Percentiles rank a stretch among this genome's conserved stretches.
These are phyloP conservation scores for Aspergillus sp. DNA, from an alignment of 2,329 filamentous ascomycete genomes.

Conservation along the genomic window DNA sequence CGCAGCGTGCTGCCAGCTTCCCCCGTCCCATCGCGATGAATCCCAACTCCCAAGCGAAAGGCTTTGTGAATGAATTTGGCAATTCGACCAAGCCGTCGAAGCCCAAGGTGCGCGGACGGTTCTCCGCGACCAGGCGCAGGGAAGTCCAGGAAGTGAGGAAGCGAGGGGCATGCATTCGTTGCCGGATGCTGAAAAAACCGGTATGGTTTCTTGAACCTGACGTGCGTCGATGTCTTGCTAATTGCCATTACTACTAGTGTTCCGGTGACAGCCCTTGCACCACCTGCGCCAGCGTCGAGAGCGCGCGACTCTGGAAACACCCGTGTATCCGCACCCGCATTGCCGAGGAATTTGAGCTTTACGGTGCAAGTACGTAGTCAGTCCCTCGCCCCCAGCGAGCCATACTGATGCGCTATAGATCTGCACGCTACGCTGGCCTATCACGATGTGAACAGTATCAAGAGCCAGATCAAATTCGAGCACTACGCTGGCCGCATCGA, in stretches of 20 bases:
- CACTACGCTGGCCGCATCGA: constrained; percentile 45
- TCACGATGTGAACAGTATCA: constrained; percentile 41
- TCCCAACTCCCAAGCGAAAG: constrained; percentile 29
- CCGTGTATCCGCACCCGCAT: constrained; percentile 51
- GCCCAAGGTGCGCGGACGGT: constrained; percentile 45
- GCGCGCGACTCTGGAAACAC: constrained; percentile 52
- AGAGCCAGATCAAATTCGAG: constrained; percentile 40
- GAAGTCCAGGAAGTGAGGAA: constrained; percentile 53
- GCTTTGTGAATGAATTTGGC: constrained; percentile 33
- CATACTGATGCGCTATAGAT: constrained; percentile 20
- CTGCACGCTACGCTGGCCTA: constrained; percentile 46
- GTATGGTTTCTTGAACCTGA: constrained; percentile 17
- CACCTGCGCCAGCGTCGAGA: constrained; percentile 51
- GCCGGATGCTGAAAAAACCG: constrained; percentile 56
- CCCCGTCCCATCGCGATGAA: constrained; percentile 37
- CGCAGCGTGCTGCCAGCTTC: constrained; percentile 30
- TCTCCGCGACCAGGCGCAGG: constrained; percentile 47
- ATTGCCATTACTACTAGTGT: constrained; percentile 32
- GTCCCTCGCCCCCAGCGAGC: background rate
- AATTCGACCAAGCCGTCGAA: constrained; percentile 35
- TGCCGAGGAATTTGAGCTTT: constrained; percentile 49
- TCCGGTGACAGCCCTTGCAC: constrained; percentile 52
- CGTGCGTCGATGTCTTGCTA: constrained; percentile 2
- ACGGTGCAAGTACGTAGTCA: constrained; percentile 38
- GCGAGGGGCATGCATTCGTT: constrained; percentile 52